phyloP scores from a whole-genome alignment of 208 protist species.

The Leishmania tarentolae region DNA sequence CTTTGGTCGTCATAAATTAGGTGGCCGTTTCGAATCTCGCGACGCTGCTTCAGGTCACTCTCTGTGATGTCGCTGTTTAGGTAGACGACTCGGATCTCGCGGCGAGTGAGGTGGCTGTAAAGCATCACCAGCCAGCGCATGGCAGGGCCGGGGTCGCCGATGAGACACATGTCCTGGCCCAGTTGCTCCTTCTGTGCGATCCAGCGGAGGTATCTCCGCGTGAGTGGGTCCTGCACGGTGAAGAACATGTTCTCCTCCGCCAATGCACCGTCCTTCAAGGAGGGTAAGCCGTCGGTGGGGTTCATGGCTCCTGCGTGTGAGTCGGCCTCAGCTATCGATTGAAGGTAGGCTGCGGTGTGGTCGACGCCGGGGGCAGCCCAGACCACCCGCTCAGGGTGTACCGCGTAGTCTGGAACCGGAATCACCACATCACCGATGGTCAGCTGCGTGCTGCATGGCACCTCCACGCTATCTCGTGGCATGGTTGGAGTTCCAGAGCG shows the following conservation, averaged over 20 bases:
- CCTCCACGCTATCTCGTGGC: constrained; percentile 19
- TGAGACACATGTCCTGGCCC: constrained; percentile 95
- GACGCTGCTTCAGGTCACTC: constrained; percentile 94
- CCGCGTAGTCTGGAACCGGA: constrained; percentile 52
- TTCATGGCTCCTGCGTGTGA: neutral
- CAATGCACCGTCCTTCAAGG: constrained; percentile 7
- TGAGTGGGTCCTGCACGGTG: constrained; percentile 56
- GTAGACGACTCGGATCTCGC: constrained; percentile 88
- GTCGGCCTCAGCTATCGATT: constrained; percentile 2
- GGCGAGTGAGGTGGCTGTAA: constrained; percentile 70
- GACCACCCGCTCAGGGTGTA: constrained; percentile 67
- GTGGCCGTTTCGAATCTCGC: constrained; percentile 88
- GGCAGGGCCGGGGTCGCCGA: constrained; percentile 87
- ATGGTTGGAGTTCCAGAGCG: constrained; percentile 3
- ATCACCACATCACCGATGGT: constrained; percentile 81
- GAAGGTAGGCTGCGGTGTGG: constrained; percentile 30
- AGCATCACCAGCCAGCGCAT: constrained; percentile 87
- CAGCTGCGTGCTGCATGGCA: constrained; percentile 50
- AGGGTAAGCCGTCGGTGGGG: constrained; percentile 6
- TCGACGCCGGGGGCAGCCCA: constrained; percentile 53
- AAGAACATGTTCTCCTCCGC: constrained; percentile 63
- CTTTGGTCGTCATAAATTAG: constrained; percentile 93
- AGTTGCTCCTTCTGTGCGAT: constrained; percentile 93
- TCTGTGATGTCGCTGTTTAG: constrained; percentile 96
- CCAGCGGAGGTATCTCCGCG: constrained; percentile 81